Evolutionary conservation across 208 protist species (phyloP).

Genomic region (Crithidia sp.): DNA sequence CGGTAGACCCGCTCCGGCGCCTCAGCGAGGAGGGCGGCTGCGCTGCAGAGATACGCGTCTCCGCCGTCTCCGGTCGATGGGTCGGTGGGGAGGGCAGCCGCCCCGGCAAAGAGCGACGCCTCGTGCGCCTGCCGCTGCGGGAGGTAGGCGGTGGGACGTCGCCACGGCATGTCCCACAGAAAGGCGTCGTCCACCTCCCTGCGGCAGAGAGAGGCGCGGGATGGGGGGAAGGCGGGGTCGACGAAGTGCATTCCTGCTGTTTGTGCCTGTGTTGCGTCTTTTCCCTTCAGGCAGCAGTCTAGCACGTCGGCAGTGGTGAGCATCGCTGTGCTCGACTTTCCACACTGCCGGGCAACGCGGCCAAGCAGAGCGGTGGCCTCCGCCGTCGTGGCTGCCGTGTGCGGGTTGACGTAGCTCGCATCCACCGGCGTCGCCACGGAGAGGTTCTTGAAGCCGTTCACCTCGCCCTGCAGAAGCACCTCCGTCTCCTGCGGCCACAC

Average conservation of each 20-base stretch:
- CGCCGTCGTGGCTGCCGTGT: slow-evolving; percentile 32
- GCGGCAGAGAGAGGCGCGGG: slow-evolving; percentile 38
- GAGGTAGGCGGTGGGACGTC: slow-evolving; percentile 42
- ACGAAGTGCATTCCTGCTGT: slow-evolving; percentile 24
- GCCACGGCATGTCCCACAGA: slow-evolving; percentile 46
- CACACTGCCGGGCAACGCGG: slow-evolving; percentile 26
- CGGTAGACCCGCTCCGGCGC: slow-evolving; percentile 21
- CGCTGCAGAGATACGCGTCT: slow-evolving; percentile 58
- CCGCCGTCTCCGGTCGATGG: slow-evolving; percentile 52
- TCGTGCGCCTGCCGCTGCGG: slow-evolving; percentile 17
- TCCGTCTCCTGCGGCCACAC: slow-evolving; percentile 65
- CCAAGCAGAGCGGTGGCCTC: slow-evolving; percentile 30
- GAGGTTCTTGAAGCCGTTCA: slow-evolving; percentile 45
- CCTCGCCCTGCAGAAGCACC: slow-evolving; percentile 41
- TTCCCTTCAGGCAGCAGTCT: slow-evolving; percentile 1
- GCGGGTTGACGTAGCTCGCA: slow-evolving; percentile 35
- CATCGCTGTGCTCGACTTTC: slow-evolving; percentile 17
- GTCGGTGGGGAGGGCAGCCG: slow-evolving; percentile 46
- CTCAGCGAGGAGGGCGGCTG: slow-evolving; percentile 45
- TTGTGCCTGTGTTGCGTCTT: too few relatives aligned
- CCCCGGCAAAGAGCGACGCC: slow-evolving; percentile 39
- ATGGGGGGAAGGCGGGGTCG: slow-evolving; percentile 49
- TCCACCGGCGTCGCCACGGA: slow-evolving; percentile 35
- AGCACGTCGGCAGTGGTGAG: slow-evolving; percentile 31
- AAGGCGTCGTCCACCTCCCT: slow-evolving; percentile 37